A percentile compares a stretch with the other conserved stretches of the same genome.
phyloP scores from a whole-genome alignment of 1,139 yeast species.

The Protomyces gravidus region DNA sequence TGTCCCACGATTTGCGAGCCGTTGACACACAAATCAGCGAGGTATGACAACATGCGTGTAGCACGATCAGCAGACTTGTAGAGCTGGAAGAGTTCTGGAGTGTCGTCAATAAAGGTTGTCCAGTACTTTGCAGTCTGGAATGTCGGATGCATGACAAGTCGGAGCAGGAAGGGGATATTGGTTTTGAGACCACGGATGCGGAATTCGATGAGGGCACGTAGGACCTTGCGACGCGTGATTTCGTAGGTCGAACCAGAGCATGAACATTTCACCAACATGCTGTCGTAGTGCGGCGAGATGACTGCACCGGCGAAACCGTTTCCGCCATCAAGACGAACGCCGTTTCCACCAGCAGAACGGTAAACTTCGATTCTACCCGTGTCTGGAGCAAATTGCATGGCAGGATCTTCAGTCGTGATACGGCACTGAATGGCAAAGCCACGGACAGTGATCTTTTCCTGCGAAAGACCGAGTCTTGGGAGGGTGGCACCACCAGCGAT shows the following conservation, averaged over 20 bases:
- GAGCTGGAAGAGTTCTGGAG: slow-evolving; percentile 94
- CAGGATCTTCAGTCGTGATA: slow-evolving; percentile 97
- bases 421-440: slow-evolving; percentile 99
- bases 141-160: slow-evolving; percentile 87
- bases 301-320: slow-evolving; percentile 98
- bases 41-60: slow-evolving; percentile 78
- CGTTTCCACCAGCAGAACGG: slow-evolving; percentile 98
- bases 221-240: slow-evolving; percentile 94
- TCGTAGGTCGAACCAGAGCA: slow-evolving; percentile 96
- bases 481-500: slow-evolving; percentile 98
- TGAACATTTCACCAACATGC: slow-evolving; percentile 96
- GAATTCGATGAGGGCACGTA: slow-evolving; percentile 91
- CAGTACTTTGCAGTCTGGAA: slow-evolving; percentile 86
- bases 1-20: slow-evolving; percentile 96
- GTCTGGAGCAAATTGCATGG: slow-evolving; percentile 96
- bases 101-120: slow-evolving; percentile 98
- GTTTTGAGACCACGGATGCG: slow-evolving; percentile 99
- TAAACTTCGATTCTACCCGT: slow-evolving; percentile 98
- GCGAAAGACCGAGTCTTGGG: slow-evolving; percentile 83
- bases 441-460: slow-evolving; percentile 89
- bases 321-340: slow-evolving; percentile 98
- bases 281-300: slow-evolving; percentile 95
- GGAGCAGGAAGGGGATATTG: slow-evolving; percentile 89
- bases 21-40: slow-evolving; percentile 89
- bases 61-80: slow-evolving; percentile 95